These are phyloP conservation scores for Blastomyces gilchristii DNA, from an alignment of 2,329 filamentous ascomycete genomes.

Conservation along the genomic window DNA sequence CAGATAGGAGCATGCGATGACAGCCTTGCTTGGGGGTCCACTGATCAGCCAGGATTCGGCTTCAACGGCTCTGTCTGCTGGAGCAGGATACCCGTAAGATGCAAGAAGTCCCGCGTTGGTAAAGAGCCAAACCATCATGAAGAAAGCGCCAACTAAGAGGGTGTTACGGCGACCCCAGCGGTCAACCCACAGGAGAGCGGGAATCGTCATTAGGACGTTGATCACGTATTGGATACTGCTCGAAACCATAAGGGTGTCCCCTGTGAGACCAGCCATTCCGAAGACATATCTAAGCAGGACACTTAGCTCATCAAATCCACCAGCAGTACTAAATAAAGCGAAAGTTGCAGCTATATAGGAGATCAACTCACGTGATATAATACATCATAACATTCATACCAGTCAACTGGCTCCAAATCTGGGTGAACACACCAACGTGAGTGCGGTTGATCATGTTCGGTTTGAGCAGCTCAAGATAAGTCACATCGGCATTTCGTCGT, in stretches of 20 bases:
- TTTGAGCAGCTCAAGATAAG: constrained; percentile 61
- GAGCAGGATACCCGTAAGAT: constrained; percentile 33
- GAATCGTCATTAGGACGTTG: constrained; percentile 69
- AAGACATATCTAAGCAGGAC: constrained; percentile 48
- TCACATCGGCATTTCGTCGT: constrained; percentile 55
- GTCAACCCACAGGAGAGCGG: constrained; percentile 65
- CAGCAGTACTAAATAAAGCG: neutral
- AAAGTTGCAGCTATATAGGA: neutral
- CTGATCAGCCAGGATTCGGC: constrained; percentile 31
- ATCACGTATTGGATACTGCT: constrained; percentile 67
- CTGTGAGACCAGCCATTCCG: constrained; percentile 57
- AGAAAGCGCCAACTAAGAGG: constrained; percentile 53
- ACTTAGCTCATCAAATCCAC: neutral
- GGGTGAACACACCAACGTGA: constrained; percentile 59
- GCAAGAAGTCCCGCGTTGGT: constrained; percentile 36
- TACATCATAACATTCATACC: constrained; percentile 72
- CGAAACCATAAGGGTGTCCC: constrained; percentile 50
- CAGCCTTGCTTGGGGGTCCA: constrained; percentile 44
- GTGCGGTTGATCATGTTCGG: constrained; percentile 66
- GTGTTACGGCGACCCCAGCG: constrained; percentile 62
- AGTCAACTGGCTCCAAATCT: constrained; percentile 66
- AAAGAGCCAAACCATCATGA: constrained; percentile 48
- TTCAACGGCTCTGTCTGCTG: constrained; percentile 20
- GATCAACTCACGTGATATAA: constrained; percentile 44
- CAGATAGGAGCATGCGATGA: constrained; percentile 61